Conservation (phyloP, 2,329 filamentous ascomycete genomes). For the Aspergillus neoniger region DNA sequence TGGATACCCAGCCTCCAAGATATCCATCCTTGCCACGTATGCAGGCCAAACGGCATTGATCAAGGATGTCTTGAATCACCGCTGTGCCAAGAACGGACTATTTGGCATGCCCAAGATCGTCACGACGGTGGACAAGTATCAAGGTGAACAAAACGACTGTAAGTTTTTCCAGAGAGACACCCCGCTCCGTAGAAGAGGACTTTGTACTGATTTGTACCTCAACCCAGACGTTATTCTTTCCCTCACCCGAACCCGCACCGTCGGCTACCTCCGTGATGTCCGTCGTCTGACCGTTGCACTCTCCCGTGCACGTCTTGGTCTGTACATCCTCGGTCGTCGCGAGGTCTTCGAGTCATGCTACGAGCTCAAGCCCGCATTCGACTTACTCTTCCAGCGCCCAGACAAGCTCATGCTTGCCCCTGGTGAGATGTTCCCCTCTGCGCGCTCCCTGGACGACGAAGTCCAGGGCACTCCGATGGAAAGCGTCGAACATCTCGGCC, state of each 20-base stretch:
- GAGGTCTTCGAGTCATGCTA: conserved; percentile 86
- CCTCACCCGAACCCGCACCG: conserved; percentile 80
- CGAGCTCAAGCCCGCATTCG: conserved; percentile 85
- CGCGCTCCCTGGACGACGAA: conserved; percentile 54
- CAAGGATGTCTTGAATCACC: conserved; percentile 77
- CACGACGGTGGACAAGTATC: conserved; percentile 96
- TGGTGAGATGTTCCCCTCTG: conserved; percentile 80
- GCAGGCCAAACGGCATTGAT: conserved; percentile 89
- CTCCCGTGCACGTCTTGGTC: conserved; percentile 83
- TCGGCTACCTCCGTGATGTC: conserved; percentile 91
- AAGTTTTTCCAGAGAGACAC: conserved; percentile 45
- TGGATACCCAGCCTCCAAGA: conserved; percentile 80
- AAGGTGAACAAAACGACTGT: conserved; percentile 99
- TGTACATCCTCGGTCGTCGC: conserved; percentile 88
- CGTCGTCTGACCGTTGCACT: conserved; percentile 92
- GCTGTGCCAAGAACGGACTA: conserved; percentile 78
- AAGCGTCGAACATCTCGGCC: conserved; percentile 86
- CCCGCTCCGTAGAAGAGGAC: background rate
- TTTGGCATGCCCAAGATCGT: conserved; percentile 90
- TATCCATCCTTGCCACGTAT: conserved; percentile 90
- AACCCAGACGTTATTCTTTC: conserved; percentile 83
- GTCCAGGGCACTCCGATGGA: conserved; percentile 72
- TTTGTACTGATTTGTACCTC: conserved; percentile 18
- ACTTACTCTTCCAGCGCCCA: conserved; percentile 71
- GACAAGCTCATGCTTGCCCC: conserved; percentile 80